Evolutionary conservation across 495 filamentous ascomycete genomes (phyloP), one percentile per base, ranked within the genome.

Genomic region (Hypomontagnella monticulosa): DNA sequence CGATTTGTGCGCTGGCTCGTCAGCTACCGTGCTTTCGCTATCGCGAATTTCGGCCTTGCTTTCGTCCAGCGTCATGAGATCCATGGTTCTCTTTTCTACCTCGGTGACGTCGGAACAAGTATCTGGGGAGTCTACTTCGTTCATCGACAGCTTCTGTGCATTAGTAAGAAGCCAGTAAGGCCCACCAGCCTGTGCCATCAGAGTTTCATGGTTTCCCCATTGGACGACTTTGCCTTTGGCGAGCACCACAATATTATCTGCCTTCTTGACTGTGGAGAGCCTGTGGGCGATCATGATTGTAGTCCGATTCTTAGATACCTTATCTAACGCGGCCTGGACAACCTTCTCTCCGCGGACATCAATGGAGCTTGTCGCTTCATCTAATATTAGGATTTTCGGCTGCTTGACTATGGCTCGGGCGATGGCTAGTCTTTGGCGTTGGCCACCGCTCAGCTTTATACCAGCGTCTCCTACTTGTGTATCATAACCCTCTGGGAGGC

Each of bases 351-450:
- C 79, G 8, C 81, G 76, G 23, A 84, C 81, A 61, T 88, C 86
- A 19, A 89, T 83, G 30, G 84, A 81, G 51, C 80, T 87, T 0
- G 91, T 95, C 14, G 92, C 92, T 74, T 96, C 92, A 69, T 96
- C 92, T 5, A 97, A 77, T 32, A 96, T 88, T 4, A 97, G 77
- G 56, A 97, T 88, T n/a, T 85, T 85, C 0, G 93, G 91, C 46
- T 91, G 82, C 69, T 91, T 90, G 53, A 96, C 83, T 27, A 93
- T 85, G 19, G 86, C 87, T 16, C 90, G 80, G 0, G 90, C 89
- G 51, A 93, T 87, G 8, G 89, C 84, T 0, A 91, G 73, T 40
- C 88, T 78, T 66, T 91, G 89, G 60, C 86, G 85, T 70, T 88
- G 85, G 10, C 86, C 85, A 23, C 83, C 84, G n/a, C 78, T 83